phyloP scores from a whole-genome alignment of 495 filamentous ascomycete species.

The Aspergillus bertholletiae region DNA sequence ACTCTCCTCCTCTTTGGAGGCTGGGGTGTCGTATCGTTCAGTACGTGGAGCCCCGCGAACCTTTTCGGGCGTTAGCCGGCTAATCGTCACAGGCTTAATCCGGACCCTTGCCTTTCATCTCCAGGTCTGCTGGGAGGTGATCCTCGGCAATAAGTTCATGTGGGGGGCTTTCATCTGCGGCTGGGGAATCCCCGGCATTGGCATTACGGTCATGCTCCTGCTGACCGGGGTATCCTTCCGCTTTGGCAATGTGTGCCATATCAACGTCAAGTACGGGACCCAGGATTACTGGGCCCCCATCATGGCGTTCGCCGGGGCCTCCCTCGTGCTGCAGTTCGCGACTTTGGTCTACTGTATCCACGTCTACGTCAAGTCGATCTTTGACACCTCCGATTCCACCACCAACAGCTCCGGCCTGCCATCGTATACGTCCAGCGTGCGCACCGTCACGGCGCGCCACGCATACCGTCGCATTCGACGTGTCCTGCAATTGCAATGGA shows the following conservation, averaged over 20 bases:
- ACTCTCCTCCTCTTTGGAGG: conserved; percentile 82
- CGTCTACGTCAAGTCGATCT: conserved; percentile 81
- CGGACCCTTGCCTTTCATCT: conserved; percentile 89
- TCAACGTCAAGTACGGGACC: conserved; percentile 78
- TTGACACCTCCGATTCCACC: conserved; percentile 59
- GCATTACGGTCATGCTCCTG: conserved; percentile 68
- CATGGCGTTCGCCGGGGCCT: conserved; percentile 70
- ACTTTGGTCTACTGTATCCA: conserved; percentile 94
- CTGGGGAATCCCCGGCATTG: conserved; percentile 76
- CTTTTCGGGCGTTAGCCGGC: neutral
- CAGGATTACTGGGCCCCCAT: conserved; percentile 89
- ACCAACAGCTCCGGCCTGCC: conserved; percentile 71
- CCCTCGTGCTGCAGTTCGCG: conserved; percentile 74
- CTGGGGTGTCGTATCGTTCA: conserved; percentile 78
- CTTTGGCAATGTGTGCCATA: conserved; percentile 87
- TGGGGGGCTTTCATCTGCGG: conserved; percentile 75
- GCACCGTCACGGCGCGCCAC: conserved; percentile 79
- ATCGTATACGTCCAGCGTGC: conserved; percentile 74
- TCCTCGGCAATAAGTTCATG: conserved; percentile 87
- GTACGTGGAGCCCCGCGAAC: conserved; percentile 31
- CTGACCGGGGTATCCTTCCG: conserved; percentile 92
- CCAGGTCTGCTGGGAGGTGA: conserved; percentile 95
- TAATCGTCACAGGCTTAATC: conserved; percentile 60
- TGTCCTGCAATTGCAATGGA: conserved; percentile 92
- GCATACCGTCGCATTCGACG: conserved; percentile 81